Base-by-base conservation (phyloP, 495 filamentous ascomycete genomes). In the Aspergillus incahuasiensis region DNA sequence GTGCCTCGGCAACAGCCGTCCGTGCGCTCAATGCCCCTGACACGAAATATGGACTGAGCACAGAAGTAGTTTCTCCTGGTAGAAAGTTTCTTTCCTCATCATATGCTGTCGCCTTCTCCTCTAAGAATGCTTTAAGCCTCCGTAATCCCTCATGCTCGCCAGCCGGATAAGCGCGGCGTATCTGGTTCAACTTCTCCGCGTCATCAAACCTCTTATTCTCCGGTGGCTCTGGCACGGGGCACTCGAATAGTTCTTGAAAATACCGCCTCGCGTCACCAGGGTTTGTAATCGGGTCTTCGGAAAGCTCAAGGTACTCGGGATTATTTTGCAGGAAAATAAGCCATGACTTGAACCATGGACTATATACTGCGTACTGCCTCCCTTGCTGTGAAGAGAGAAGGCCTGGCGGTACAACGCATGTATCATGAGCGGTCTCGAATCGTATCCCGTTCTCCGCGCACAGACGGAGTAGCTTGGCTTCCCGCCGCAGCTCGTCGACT, bases 311-410 rank as follows among this genome's bases (percentile, higher is more conserved):
- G 2, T 87, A 69, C 9, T 87, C 79, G 0, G 80, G 80, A 60
- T 94, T 83, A 13, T 78, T 69, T 45, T 92, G 82, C 11, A 95
- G 55, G 56, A 90, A 82, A 6, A 79, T 74, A 19, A 90, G 62
- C 91, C 91, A 97, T 0, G 87, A 63, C 15, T 84, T 72, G 63
- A 79, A 92, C 90, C 90, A 96, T 0, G 91, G 91, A 2, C 72
- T 84, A 58, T 92, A 96, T 1, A 96, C 88, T 0, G 88, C 79
- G 64, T 95, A 97, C 67, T 92, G 90, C 19, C 81, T 87, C 8
- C 90, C 88, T 6, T 72, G 74, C 8, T 85, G 81, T 8, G 76
- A 86, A 6, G 61, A 62, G 19, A 96, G 64, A 45, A 73, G 67
- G 0, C 88, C 90, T 0, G 92, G 91, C 2, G 80, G 75, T 5